These are phyloP conservation scores for Larix kaempferi DNA, from an alignment of 75 land plant genomes.

Conservation along the genomic window DNA sequence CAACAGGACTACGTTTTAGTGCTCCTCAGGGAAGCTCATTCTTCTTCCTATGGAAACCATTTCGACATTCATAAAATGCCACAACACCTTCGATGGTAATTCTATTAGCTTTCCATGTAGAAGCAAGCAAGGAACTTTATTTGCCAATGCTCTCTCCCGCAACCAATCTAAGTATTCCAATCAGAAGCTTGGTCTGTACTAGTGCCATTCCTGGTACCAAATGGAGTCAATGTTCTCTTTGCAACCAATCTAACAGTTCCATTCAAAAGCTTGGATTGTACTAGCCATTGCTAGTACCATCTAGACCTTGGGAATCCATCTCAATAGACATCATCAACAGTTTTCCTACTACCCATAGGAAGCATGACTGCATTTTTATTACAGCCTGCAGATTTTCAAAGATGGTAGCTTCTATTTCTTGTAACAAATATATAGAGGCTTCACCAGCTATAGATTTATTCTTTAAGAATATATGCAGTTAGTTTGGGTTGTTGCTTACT, in stretches of 20 bases:
- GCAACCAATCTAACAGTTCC: not conserved
- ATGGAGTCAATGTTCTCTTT: not conserved
- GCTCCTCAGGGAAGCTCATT: not conserved
- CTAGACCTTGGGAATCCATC: not conserved
- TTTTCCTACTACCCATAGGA: not conserved
- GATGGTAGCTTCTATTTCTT: not conserved
- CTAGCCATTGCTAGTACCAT: not conserved
- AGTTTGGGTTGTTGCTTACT: not conserved
- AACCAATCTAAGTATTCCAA: not conserved
- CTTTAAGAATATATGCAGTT: not conserved
- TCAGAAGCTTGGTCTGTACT: not conserved
- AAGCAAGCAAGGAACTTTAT: not conserved
- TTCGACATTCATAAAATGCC: not conserved
- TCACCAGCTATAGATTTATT: not conserved
- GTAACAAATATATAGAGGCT: not conserved
- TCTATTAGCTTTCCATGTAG: not conserved
- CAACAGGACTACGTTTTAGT: not conserved
- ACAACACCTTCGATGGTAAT: not conserved
- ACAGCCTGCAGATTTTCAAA: not conserved
- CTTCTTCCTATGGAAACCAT: not conserved
- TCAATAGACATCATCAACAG: not conserved
- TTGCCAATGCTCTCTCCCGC: not conserved
- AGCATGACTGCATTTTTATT: not conserved
- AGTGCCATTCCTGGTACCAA: not conserved
- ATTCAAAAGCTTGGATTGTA: not conserved